Evolutionary conservation across 2,329 filamentous ascomycete species (phyloP).

Genomic region (Fusarium luffae): DNA sequence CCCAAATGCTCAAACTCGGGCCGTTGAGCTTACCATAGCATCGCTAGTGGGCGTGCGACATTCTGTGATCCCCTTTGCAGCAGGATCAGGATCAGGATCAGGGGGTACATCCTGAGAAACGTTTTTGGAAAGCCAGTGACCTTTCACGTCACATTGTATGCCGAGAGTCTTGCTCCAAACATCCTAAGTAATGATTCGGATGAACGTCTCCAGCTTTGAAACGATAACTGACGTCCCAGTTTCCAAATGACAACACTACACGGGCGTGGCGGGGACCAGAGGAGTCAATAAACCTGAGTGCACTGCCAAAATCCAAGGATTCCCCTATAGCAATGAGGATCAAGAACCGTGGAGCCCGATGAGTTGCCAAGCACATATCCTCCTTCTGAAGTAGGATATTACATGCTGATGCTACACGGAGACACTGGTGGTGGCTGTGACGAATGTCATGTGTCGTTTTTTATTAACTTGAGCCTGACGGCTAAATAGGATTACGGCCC

Average conservation of each 20-base stretch:
- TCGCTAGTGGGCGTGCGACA: slow-evolving; percentile 23
- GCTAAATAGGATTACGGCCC: slow-evolving; percentile 38
- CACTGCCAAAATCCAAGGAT: not conserved
- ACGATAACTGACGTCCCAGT: not conserved
- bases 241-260: not conserved
- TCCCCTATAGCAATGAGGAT: not conserved
- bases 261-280: not conserved
- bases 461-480: slow-evolving; percentile 24
- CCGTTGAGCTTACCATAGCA: slow-evolving; percentile 31
- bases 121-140: slow-evolving; percentile 11
- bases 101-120: slow-evolving; percentile 25
- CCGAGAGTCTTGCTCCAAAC: slow-evolving; percentile 9
- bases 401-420: not conserved
- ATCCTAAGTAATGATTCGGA: not conserved
- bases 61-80: slow-evolving; percentile 39
- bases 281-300: not conserved
- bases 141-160: slow-evolving; percentile 25
- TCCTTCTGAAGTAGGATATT: slow-evolving; percentile 6
- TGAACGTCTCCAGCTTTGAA: not conserved
- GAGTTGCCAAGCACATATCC: slow-evolving; percentile 4
- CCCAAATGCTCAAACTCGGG: slow-evolving; percentile 31
- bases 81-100: slow-evolving; percentile 27
- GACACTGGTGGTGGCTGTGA: slow-evolving; percentile 28
- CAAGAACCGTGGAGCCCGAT: slow-evolving; percentile 3
- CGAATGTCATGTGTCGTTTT: slow-evolving; percentile 30